A percentile compares a stretch with the other conserved stretches of the same genome.
phyloP scores from a whole-genome alignment of 805 yeast genomes.

The Yarrowia divulgata region DNA sequence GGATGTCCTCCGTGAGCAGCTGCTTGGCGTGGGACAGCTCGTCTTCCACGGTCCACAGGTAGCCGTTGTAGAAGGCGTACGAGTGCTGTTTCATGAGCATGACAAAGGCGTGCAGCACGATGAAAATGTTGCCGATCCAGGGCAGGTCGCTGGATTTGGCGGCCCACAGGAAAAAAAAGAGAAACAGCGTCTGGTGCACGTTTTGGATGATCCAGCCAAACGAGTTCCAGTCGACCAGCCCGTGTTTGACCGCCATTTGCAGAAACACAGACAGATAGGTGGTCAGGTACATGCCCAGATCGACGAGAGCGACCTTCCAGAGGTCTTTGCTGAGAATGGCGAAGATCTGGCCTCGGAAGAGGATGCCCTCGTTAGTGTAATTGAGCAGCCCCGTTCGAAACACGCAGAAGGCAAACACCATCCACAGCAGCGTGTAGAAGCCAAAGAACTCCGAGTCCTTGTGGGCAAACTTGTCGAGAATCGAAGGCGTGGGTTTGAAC shows the following conservation, averaged over 20 bases:
- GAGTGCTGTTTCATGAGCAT: slow-evolving; percentile 96
- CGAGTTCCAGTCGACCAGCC: slow-evolving; percentile 63
- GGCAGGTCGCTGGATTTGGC: slow-evolving; percentile 68
- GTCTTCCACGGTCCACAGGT: slow-evolving; percentile 57
- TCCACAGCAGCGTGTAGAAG: slow-evolving; percentile 67
- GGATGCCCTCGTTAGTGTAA: slow-evolving; percentile 55
- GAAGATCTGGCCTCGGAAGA: slow-evolving; percentile 63
- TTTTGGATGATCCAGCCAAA: slow-evolving; percentile 71
- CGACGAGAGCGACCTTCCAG: slow-evolving; percentile 72
- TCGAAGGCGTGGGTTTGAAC: slow-evolving; percentile 38
- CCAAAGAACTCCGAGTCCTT: slow-evolving; percentile 63
- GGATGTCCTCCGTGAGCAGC: slow-evolving; percentile 31
- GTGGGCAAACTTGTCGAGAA: slow-evolving; percentile 20
- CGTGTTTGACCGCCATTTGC: slow-evolving; percentile 61
- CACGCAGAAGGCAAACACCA: slow-evolving; percentile 44
- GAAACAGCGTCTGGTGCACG: slow-evolving; percentile 61
- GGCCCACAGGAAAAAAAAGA: slow-evolving; percentile 61
- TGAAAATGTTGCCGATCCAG: slow-evolving; percentile 90
- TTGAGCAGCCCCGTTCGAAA: slow-evolving; percentile 61
- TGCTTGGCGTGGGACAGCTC: slow-evolving; percentile 42
- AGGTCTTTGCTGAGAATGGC: slow-evolving; percentile 66
- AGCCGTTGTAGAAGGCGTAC: slow-evolving; percentile 89
- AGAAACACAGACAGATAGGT: slow-evolving; percentile 66
- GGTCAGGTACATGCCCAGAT: slow-evolving; percentile 73
- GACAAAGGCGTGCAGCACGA: slow-evolving; percentile 84